A percentile compares a stretch with the other conserved stretches of the same genome.
phyloP scores from a whole-genome alignment of 31 red algal species.

The Porphyra umbilicalis region DNA sequence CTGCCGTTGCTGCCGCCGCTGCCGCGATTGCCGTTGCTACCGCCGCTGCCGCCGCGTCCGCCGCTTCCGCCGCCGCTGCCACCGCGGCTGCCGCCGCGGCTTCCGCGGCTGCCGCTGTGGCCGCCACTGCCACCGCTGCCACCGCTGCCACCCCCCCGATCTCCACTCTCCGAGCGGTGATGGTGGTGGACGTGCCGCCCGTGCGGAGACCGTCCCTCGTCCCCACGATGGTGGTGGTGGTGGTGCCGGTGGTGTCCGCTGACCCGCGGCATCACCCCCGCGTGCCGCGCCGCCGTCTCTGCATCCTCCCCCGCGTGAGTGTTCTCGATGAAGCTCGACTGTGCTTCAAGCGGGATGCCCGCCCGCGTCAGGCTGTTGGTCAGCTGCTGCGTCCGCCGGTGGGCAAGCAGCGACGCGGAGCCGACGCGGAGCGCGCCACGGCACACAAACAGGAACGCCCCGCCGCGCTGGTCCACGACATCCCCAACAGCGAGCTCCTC shows the following conservation, averaged over 20 bases:
- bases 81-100: too few species aligned
- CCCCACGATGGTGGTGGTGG: not conserved
- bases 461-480: constrained; percentile 34
- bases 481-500: constrained; percentile 56
- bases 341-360: not conserved
- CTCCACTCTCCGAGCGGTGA: too few species aligned
- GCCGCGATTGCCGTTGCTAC: too few species aligned
- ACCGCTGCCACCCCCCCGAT: too few species aligned
- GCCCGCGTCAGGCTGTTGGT: not conserved
- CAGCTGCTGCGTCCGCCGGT: not conserved
- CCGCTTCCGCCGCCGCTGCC: too few species aligned
- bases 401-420: not conserved
- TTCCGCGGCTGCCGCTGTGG: too few species aligned
- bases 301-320: not conserved
- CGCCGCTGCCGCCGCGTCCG: too few species aligned
- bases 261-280: not conserved
- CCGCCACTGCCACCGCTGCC: too few species aligned
- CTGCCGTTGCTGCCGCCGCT: too few species aligned
- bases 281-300: not conserved
- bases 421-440: constrained; percentile 31
- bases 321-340: not conserved
- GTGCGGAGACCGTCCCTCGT: too few species aligned
- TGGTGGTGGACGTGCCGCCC: too few species aligned
- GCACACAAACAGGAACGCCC: constrained; percentile 45
- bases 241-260: not conserved